phyloP scores from a whole-genome alignment of 495 filamentous ascomycete genomes.

The Penicillium atrosanguineum region DNA sequence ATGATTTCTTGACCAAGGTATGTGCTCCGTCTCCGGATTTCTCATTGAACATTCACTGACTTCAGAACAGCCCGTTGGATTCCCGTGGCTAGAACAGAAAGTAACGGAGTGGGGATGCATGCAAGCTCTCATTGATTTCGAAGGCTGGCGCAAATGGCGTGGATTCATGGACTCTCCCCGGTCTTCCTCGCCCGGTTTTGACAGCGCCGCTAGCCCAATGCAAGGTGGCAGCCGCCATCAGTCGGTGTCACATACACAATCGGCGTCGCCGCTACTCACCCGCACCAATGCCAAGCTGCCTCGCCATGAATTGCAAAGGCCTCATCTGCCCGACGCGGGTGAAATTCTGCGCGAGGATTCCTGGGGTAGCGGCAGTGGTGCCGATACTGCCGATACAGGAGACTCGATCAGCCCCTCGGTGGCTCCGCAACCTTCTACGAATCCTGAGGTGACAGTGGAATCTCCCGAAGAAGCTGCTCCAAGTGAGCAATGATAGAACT shows the following conservation, averaged over 20 bases:
- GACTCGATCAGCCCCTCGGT: conserved; percentile 21
- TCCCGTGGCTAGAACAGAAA: conserved; percentile 95
- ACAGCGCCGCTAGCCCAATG: conserved; percentile 32
- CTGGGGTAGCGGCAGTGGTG: conserved; percentile 36
- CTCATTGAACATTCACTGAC: conserved; percentile 10
- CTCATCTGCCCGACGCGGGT: conserved; percentile 17
- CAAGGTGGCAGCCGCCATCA: conserved; percentile 23
- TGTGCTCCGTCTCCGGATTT: conserved; percentile 15
- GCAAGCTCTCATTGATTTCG: conserved; percentile 97
- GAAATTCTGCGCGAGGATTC: conserved; percentile 33
- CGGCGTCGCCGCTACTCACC: conserved; percentile 16
- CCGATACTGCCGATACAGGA: conserved; percentile 29
- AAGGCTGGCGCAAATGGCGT: conserved; percentile 98
- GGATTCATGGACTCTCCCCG: conserved; percentile 55
- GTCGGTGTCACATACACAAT: conserved; percentile 1
- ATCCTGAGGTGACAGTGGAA: neutral
- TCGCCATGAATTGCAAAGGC: conserved; percentile 10
- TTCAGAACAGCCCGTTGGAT: conserved; percentile 77
- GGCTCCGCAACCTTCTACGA: neutral
- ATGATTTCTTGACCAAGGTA: conserved; percentile 98
- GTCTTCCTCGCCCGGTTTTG: conserved; percentile 18
- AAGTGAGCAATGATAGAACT: conserved; percentile 4
- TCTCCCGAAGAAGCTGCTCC: neutral
- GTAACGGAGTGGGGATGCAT: conserved; percentile 99
- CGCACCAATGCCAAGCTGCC: conserved; percentile 12